These are phyloP conservation scores for Sporobolus alterniflorus DNA, from an alignment of 202 grass and related monocot species.

Conservation along the genomic window DNA sequence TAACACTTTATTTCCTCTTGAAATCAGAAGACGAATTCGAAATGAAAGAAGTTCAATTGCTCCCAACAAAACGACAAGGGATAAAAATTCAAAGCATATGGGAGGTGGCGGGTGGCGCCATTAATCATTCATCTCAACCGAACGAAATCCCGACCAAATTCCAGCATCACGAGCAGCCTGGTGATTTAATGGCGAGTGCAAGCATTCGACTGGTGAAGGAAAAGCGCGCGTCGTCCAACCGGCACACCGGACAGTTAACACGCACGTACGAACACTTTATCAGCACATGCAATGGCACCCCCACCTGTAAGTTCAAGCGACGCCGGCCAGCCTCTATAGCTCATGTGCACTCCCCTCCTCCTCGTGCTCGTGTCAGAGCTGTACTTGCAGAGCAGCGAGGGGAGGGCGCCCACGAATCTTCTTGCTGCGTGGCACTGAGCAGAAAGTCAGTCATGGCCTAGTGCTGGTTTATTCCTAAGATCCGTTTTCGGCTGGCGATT, in stretches of 20 bases:
- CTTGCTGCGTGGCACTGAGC: no score
- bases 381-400: constrained; percentile 39
- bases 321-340: not conserved
- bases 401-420: no score
- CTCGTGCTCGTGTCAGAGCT: constrained; percentile 45
- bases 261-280: not conserved
- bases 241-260: not conserved
- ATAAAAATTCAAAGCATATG: no score
- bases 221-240: constrained; percentile 1
- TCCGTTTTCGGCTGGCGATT: constrained; percentile 8
- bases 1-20: no score
- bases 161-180: not conserved
- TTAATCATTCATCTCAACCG: not conserved
- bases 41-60: no score
- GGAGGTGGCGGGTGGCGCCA: no score
- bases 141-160: constrained; percentile 13
- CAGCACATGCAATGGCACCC: constrained; percentile 23
- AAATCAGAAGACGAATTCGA: no score
- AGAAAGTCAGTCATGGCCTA: not conserved
- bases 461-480: constrained; percentile 37
- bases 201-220: not conserved
- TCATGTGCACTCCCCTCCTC: not conserved
- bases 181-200: no score
- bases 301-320: not conserved
- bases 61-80: no score